Evolutionary conservation across 768 basidiomycete genomes (phyloP).

Genomic region (Butyriboletus loyo): DNA sequence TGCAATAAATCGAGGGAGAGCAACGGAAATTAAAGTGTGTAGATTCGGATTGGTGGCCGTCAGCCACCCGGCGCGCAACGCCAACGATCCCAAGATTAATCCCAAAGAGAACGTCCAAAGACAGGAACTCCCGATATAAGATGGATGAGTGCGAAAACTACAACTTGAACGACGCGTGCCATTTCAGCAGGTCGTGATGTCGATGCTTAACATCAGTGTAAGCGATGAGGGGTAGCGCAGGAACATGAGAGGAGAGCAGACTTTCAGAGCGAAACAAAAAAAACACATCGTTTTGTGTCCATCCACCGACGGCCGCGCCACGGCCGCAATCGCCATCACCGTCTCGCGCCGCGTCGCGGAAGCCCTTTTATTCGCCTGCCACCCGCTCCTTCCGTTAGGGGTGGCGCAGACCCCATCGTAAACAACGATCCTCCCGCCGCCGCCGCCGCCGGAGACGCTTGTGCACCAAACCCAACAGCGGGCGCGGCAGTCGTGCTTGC

Average conservation of each 20-base stretch:
- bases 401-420: slow-evolving; percentile 58
- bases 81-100: slow-evolving; percentile 14
- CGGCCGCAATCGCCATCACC: slow-evolving; percentile 13
- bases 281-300: slow-evolving; percentile 7
- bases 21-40: slow-evolving; percentile 9
- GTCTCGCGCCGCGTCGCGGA: slow-evolving; percentile 41
- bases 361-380: slow-evolving; percentile 52
- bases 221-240: slow-evolving; percentile 20
- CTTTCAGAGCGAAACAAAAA: slow-evolving; percentile 11
- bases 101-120: slow-evolving; percentile 13
- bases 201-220: slow-evolving; percentile 28
- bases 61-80: slow-evolving; percentile 25
- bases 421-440: slow-evolving; percentile 39
- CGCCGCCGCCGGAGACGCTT: slow-evolving; percentile 35
- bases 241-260: slow-evolving; percentile 5
- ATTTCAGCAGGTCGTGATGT: slow-evolving; percentile 2
- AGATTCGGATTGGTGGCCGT: slow-evolving; percentile 29
- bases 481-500: slow-evolving; percentile 35
- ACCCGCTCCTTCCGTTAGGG: slow-evolving; percentile 35
- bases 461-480: slow-evolving; percentile 39
- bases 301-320: slow-evolving; percentile 12
- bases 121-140: slow-evolving; percentile 8
- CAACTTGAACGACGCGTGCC: slow-evolving; percentile 5
- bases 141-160: slow-evolving; percentile 3
- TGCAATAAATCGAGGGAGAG: slow-evolving; percentile 5